Percentiles rank a stretch among this genome's conserved stretches.
Evolutionary conservation across 2,329 filamentous ascomycete species (phyloP).

Genomic region (Colletotrichum limetticola): DNA sequence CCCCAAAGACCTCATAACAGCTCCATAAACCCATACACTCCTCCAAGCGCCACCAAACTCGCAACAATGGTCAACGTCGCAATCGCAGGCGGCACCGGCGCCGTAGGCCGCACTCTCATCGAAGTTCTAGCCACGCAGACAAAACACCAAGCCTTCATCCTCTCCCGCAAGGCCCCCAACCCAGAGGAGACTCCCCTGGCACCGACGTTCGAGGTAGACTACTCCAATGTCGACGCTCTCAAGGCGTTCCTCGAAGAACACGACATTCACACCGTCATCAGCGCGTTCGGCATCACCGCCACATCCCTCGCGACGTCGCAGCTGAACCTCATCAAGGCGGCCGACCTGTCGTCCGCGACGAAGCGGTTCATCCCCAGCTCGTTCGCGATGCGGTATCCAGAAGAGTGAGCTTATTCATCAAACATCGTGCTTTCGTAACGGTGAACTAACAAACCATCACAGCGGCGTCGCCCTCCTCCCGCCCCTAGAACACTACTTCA

Average conservation of each 20-base stretch:
- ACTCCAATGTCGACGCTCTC: neutral
- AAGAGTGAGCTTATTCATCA: neutral
- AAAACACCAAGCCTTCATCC: neutral
- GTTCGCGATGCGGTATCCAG: neutral
- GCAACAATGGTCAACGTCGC: neutral
- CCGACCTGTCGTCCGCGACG: neutral
- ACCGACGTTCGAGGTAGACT: neutral
- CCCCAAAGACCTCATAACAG: neutral
- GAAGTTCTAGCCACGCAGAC: neutral
- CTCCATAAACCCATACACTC: rapidly evolving
- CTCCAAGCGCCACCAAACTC: neutral
- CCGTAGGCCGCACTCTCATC: neutral
- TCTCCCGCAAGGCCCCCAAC: neutral
- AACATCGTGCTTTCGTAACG: too few relatives aligned
- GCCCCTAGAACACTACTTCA: slow-evolving; percentile 6
- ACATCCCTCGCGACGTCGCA: neutral
- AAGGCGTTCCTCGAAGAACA: neutral
- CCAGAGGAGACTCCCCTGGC: neutral
- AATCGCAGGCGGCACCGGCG: neutral
- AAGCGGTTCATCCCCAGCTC: neutral
- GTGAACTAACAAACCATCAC: neutral
- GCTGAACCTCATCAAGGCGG: neutral
- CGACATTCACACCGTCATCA: neutral
- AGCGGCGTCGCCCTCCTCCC: slow-evolving; percentile 37
- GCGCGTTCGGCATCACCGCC: neutral